Evolutionary conservation across 345 rosid genomes (phyloP).

Genomic region (Theobroma cacao): DNA sequence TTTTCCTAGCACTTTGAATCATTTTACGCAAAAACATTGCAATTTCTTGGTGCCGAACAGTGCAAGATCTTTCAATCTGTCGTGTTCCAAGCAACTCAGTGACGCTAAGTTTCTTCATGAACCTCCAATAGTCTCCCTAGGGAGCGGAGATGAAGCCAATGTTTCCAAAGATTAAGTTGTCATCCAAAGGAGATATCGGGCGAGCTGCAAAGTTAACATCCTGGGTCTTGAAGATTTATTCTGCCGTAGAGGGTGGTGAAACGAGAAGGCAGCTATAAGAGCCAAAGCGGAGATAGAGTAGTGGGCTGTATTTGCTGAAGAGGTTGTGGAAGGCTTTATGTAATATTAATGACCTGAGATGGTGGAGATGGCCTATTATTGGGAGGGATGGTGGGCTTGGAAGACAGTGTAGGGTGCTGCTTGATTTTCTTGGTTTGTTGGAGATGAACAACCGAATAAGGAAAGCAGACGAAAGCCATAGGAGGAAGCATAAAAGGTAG

Average conservation of each 20-base stretch:
- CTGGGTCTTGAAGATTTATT: slow-evolving; percentile 31
- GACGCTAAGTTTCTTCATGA: slow-evolving; percentile 45
- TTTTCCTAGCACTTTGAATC: slow-evolving; percentile 16
- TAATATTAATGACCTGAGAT: slow-evolving; percentile 18
- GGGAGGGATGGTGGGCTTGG: slow-evolving; percentile 47
- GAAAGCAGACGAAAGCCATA: slow-evolving; percentile 17
- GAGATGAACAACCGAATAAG: slow-evolving; percentile 15
- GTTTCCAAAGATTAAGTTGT: slow-evolving; percentile 21
- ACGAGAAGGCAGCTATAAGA: slow-evolving; percentile 27
- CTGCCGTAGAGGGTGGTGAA: slow-evolving; percentile 36
- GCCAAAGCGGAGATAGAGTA: slow-evolving; percentile 35
- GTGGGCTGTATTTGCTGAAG: slow-evolving; percentile 35
- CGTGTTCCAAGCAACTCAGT: slow-evolving; percentile 32
- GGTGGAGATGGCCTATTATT: slow-evolving; percentile 47
- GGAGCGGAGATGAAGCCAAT: slow-evolving; percentile 30
- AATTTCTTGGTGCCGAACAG: slow-evolving; percentile 32
- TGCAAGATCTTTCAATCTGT: slow-evolving; percentile 26
- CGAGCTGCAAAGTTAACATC: slow-evolving; percentile 23
- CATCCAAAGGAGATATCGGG: slow-evolving; percentile 16
- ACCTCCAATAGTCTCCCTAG: slow-evolving; percentile 46
- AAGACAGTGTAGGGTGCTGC: slow-evolving; percentile 19
- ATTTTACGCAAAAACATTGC: slow-evolving; percentile 19
- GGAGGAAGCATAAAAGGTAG: slow-evolving; percentile 15
- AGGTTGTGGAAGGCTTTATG: slow-evolving; percentile 30
- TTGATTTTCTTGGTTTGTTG: slow-evolving; percentile 17